phyloP scores from a whole-genome alignment of 2,329 filamentous ascomycete genomes.

The Sphaerulina populicola region DNA sequence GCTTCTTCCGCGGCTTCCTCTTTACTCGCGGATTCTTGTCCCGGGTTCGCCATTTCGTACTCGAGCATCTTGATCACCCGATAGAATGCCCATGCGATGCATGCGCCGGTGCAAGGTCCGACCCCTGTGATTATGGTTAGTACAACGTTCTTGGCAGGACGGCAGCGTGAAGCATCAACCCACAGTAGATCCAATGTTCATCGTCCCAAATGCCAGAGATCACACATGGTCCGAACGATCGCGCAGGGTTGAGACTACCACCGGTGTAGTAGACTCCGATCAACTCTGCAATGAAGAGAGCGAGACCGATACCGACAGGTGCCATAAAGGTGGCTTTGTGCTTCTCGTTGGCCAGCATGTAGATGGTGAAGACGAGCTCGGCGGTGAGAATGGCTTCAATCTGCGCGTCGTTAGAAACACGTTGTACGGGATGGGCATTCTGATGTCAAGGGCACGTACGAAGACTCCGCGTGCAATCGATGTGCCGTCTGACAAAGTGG shows the following conservation, averaged over 20 bases:
- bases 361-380: constrained; percentile 37
- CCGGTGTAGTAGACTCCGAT: constrained; percentile 34
- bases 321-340: constrained; percentile 41
- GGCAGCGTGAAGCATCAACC: background rate
- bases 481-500: constrained; percentile 31
- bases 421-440: background rate
- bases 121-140: constrained; percentile 20
- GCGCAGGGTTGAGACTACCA: constrained; percentile 33
- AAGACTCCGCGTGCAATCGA: constrained; percentile 35
- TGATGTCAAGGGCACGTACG: constrained; percentile 9
- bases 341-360: constrained; percentile 38
- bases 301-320: constrained; percentile 42
- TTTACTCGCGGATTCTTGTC: constrained; percentile 18
- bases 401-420: constrained; percentile 1
- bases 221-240: constrained; percentile 30
- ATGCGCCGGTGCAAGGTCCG: constrained; percentile 27
- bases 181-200: constrained; percentile 24
- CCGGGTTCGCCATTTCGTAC: constrained; percentile 31
- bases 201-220: constrained; percentile 21
- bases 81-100: constrained; percentile 31
- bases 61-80: constrained; percentile 31
- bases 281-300: constrained; percentile 43
- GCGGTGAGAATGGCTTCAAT: constrained; percentile 38
- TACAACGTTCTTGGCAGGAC: background rate
- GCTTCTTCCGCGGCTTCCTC: constrained; percentile 20